Conservation (phyloP, 331 rosid species). For the Ulmus americana region DNA sequence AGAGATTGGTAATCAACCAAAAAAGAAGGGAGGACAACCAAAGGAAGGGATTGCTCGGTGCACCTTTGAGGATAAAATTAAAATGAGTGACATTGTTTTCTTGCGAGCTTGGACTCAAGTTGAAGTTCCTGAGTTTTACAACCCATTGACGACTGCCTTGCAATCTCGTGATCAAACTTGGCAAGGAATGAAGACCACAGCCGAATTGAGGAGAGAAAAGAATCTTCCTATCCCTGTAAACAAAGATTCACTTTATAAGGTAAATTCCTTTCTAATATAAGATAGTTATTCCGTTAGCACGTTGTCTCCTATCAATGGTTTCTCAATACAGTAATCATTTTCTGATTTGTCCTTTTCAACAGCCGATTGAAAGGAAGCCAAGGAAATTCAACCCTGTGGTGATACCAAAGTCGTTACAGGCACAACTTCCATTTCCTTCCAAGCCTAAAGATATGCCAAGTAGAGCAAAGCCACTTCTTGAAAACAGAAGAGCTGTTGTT, state of each 20-base stretch:
- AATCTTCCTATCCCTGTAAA: conserved; percentile 65
- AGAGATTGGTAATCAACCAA: conserved; percentile 73
- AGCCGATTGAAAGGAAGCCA: conserved; percentile 72
- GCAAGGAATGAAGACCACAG: conserved; percentile 89
- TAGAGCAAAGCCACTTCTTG: conserved; percentile 41
- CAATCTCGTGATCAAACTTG: conserved; percentile 75
- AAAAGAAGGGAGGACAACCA: conserved; percentile 58
- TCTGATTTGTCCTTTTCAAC: conserved; percentile 14
- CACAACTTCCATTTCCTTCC: conserved; percentile 61
- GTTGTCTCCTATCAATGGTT: not conserved
- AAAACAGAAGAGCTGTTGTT: conserved; percentile 59
- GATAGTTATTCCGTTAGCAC: conserved; percentile 5
- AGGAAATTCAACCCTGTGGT: conserved; percentile 80
- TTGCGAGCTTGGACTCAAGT: conserved; percentile 92
- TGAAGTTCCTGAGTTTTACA: conserved; percentile 69
- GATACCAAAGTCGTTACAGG: conserved; percentile 63
- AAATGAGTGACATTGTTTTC: conserved; percentile 94
- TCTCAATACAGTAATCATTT: not conserved
- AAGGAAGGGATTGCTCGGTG: conserved; percentile 94
- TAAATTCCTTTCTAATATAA: conserved; percentile 23
- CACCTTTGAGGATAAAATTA: conserved; percentile 89
- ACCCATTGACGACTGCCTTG: conserved; percentile 77
- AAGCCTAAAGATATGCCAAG: conserved; percentile 59
- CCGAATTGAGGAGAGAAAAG: conserved; percentile 84
- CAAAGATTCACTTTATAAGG: conserved; percentile 89